Conservation (phyloP, 148 eudicot genomes). For the Chenopodium formosanum region DNA sequence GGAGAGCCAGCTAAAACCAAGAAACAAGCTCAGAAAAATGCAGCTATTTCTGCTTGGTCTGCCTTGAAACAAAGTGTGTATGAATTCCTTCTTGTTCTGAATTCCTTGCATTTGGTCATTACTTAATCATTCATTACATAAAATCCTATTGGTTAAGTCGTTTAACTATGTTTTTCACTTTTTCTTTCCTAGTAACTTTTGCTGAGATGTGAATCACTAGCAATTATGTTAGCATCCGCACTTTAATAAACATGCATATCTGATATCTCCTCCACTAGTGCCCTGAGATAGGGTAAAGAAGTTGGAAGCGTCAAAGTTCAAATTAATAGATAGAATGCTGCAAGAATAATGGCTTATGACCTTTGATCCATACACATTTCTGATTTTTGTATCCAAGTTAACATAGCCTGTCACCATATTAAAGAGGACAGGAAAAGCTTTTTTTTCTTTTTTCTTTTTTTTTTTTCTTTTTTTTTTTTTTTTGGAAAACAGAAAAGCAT, state of each 20-base stretch:
- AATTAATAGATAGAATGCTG: not conserved
- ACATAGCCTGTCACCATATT: not conserved
- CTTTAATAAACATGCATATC: not conserved
- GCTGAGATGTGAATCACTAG: not conserved
- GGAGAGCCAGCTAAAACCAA: conserved; percentile 54
- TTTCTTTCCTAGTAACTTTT: not conserved
- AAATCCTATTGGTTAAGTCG: too few species aligned
- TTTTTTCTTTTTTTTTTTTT: too few species aligned
- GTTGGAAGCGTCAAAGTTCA: not conserved
- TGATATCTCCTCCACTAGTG: not conserved
- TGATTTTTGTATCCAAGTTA: not conserved
- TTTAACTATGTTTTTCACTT: not conserved
- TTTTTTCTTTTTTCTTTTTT: not conserved
- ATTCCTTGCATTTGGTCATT: not conserved
- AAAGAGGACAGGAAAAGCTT: not conserved
- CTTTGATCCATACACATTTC: not conserved
- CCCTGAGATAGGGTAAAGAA: not conserved
- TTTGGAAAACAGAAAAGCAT: too few species aligned
- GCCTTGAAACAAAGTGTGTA: conserved; percentile 53
- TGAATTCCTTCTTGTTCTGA: conserved; percentile 5
- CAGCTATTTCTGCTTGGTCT: conserved; percentile 59
- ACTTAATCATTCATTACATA: not conserved
- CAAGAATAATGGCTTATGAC: not conserved
- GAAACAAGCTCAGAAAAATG: conserved; percentile 68
- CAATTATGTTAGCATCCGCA: not conserved